phyloP scores from a whole-genome alignment of 371 early-diverging fungal genomes.

The Zychaea mexicana region DNA sequence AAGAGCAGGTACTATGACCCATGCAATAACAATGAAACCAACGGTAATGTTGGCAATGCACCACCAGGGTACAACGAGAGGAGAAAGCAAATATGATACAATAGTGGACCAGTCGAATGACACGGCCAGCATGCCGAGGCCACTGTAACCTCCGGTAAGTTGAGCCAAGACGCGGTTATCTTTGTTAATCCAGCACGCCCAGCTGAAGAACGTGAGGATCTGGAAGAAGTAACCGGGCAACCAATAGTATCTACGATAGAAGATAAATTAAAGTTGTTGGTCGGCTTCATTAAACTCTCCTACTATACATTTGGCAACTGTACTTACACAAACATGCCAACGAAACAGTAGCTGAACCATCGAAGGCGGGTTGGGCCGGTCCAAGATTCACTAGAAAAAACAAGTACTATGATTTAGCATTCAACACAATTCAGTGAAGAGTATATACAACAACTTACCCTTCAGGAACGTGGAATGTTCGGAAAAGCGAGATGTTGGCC shows the following conservation, averaged over 20 bases:
- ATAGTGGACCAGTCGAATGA: slow-evolving; percentile 82
- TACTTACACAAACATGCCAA: slow-evolving; percentile 60
- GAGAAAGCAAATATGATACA: slow-evolving; percentile 63
- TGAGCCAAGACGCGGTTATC: slow-evolving; percentile 48
- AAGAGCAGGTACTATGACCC: slow-evolving; percentile 75
- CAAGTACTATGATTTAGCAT: too few species aligned
- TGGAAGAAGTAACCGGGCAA: slow-evolving; percentile 80
- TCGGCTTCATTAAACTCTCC: too few species aligned
- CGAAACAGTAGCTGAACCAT: slow-evolving; percentile 66
- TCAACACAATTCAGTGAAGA: slow-evolving; percentile 50
- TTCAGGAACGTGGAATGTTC: slow-evolving; percentile 64
- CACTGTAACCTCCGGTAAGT: slow-evolving; percentile 63
- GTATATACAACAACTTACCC: slow-evolving; percentile 23
- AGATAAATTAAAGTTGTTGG: too few species aligned
- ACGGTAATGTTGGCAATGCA: slow-evolving; percentile 71
- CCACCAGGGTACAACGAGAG: slow-evolving; percentile 76
- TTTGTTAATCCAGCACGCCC: slow-evolving; percentile 74
- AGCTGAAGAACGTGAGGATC: slow-evolving; percentile 68
- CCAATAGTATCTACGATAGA: slow-evolving; percentile 74
- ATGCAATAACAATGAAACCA: slow-evolving; percentile 69
- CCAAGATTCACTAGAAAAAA: slow-evolving; percentile 51
- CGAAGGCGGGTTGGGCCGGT: slow-evolving; percentile 55
- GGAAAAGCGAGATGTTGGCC: slow-evolving; percentile 73
- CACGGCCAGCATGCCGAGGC: slow-evolving; percentile 69
- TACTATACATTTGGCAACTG: too few species aligned